Conservation (phyloP, 2,329 filamentous ascomycete species). For the Seiridium unicorne region DNA sequence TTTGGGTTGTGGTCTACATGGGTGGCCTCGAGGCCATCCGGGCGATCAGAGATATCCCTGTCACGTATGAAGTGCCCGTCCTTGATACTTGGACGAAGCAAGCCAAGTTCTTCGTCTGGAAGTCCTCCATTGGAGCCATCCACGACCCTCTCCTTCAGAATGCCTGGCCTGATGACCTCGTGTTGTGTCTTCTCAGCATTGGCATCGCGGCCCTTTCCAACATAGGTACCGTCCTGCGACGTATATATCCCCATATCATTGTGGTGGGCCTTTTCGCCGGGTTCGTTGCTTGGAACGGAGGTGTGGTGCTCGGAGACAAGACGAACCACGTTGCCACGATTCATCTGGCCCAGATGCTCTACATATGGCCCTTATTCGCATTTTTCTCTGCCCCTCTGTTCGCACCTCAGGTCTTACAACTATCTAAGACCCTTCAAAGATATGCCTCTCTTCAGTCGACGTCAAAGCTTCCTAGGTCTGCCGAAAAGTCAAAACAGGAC, state of each 20-base stretch:
- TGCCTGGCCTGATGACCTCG: conserved; percentile 50
- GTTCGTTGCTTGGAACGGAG: conserved; percentile 85
- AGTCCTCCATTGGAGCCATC: conserved; percentile 49
- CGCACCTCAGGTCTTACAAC: conserved; percentile 47
- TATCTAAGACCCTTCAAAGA: conserved; percentile 11
- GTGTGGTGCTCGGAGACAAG: conserved; percentile 93
- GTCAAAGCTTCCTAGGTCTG: not conserved
- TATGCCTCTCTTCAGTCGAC: not conserved
- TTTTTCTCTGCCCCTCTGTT: conserved; percentile 88
- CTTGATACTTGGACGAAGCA: conserved; percentile 31
- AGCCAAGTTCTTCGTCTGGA: conserved; percentile 36
- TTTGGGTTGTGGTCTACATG: conserved; percentile 84
- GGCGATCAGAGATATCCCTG: conserved; percentile 44
- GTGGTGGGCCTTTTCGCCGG: conserved; percentile 44
- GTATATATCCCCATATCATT: conserved; percentile 58
- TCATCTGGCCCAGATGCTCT: conserved; percentile 89
- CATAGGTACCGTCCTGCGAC: conserved; percentile 40
- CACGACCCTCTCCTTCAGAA: conserved; percentile 51
- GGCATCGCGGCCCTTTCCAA: conserved; percentile 54
- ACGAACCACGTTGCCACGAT: conserved; percentile 88
- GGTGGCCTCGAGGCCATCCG: conserved; percentile 59
- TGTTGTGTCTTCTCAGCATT: conserved; percentile 62
- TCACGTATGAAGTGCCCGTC: conserved; percentile 26
- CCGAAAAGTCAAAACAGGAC: not conserved
- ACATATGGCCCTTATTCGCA: conserved; percentile 84